Evolutionary conservation across 129 eudicot species (phyloP), one percentile per base, ranked within the genome.

Genomic region (Kitagawia praeruptora): DNA sequence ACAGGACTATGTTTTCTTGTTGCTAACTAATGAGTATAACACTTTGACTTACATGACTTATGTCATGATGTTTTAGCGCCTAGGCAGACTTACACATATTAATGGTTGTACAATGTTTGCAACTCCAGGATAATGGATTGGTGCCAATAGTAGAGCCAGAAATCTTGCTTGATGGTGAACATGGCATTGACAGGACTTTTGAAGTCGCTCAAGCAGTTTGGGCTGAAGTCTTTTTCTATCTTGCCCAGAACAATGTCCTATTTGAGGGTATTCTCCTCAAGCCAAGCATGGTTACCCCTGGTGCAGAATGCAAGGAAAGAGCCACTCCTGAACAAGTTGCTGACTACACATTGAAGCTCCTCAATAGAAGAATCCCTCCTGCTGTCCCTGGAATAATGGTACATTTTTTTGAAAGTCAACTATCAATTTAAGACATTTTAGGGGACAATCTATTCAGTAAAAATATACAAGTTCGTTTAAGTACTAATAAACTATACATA

Each of bases 81-180:
- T 8, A 15, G 15, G 13, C 14, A n/a, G 31, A 61, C 69, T 8
- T 34, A 3, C 69, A n/a, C 28, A 25, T 61, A 28, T 61, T 25
- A 61, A n/a, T 61, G 69, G 4, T 61, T 61, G 40, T 12, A 0
- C 12, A 14, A 28, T 31, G 74, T 77, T 38, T 54, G 51, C 18
- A 31, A 37, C 42, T 16, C 41, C 80, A 87, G 90, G 90, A 87
- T 79, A 87, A 76, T 79, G 90, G 90, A 10, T 84, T 87, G 85
- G 85, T 84, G 46, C 90, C 90, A 71, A 87, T 87, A 71, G 90
- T 87, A 66, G 90, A 87, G 82, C 90, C 90, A 72, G 87, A 87
- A 64, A 87, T 87, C 83, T 28, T 84, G 83, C 78, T 87, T 12
- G 90, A 87, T 66, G 90, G 87, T 56, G 90, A 87, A 48, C 90